Base-by-base conservation (phyloP, 1,284 basidiomycete species). In the Sanghuangporus weigelae region DNA sequence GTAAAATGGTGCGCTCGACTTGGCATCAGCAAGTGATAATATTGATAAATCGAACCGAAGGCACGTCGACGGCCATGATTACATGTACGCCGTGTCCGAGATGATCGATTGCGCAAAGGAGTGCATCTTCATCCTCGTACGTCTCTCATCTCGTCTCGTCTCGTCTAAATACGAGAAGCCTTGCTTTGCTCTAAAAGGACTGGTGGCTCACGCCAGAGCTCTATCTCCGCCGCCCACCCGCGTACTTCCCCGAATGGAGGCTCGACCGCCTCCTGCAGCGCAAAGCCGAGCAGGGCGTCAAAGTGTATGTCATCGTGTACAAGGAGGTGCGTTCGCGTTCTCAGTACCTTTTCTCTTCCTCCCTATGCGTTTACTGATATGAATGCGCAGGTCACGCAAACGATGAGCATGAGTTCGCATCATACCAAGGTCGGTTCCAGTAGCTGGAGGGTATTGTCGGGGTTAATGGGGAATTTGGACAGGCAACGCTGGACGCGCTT, bases 121-220 rank as follows among this genome's bases (percentile, higher is more conserved):
- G 71, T 84, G 77, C 48, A 95, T 95, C 69, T 95, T 94, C 75
- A 91, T 91, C 64, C 66, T 88, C 67, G 88, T 88, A 67, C 19
- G 78, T n/a, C 16, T 50, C 5, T 11, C 21, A 51, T 31, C 19
- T 39, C 11, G 21, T 35, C 4, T n/a, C 11, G n/a, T 31, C 19
- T 39, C 11, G 21, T 35, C 4, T n/a, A n/a, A n/a, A n/a, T n/a
- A n/a, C 11, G 40, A 12, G 40, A 7, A 7, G 12, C 50, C 19
- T 26, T 7, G 19, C 5, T 21, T 23, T 23, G n/a, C 59, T 36
- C 46, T 19, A 16, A 31, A 65, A 89, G 82, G 93, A 95, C 70
- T 96, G 93, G 91, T 93, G 90, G 95, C 83, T 97, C 63, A 91
- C 91, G 0, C 95, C 95, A 0, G 95, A 97, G 72, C 78, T 97